Evolutionary conservation across 148 eudicot species (phyloP), one percentile per base, ranked within the genome.

Genomic region (Oxyria digyna): DNA sequence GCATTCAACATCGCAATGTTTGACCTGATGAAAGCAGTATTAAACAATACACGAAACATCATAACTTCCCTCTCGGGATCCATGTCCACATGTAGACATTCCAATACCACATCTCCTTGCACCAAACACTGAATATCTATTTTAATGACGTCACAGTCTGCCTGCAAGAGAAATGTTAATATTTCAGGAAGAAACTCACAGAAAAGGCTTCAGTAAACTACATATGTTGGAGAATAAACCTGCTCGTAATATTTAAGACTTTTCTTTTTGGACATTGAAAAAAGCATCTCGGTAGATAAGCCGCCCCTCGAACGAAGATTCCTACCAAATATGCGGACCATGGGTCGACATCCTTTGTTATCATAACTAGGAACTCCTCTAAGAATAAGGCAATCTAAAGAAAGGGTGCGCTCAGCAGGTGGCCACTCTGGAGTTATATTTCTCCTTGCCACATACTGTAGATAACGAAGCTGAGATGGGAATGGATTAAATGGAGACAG

Each of bases 31-130:
- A 95, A 95, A 76, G 96, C 99, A 73, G 99, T 95, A 78, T 95
- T 95, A 66, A 95, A 95, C 93, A 91, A 81, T 72, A 91, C 81
- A 38, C 99, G 85, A 73, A 95, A 95, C 99, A 95, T 95, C 99
- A 95, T 95, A 71, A 91, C 87, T 80, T 95, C 99, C 79, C 99
- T 80, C 78, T 87, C 99, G n/a, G 91, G 80, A 70, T 91, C 97
- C 79, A 84, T 33, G 76, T 95, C 96, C 69, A 95, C 70, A 81
- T 95, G 99, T 45, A 95, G 84, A 69, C 99, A 95, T 78, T 95
- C 99, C 80, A 95, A 78, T 31, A 95, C 97, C 52, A 88, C 96
- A 78, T 95, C 97, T 67, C 99, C 97, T 91, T 91, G 86, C 65
- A 95, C 99, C 81, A 86, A 79, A 74, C 99, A 95, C 84, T 91